Percentiles rank a stretch among this genome's conserved stretches.
phyloP scores from a whole-genome alignment of 495 filamentous ascomycete species.

The Haplographium delicatum region DNA sequence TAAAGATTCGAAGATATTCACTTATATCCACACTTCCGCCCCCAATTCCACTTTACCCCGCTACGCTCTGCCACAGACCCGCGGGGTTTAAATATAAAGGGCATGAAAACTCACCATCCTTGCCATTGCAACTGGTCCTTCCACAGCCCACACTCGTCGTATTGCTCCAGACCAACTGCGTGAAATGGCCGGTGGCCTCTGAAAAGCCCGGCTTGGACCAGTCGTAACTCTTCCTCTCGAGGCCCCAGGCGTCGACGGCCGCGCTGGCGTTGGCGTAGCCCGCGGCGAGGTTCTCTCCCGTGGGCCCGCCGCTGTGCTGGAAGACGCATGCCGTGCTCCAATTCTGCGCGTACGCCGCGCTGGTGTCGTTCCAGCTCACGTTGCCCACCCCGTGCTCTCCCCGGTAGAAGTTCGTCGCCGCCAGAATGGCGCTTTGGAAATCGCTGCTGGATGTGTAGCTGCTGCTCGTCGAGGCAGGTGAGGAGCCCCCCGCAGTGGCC shows the following conservation, averaged over 20 bases:
- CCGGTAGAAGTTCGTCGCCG: slow-evolving; percentile 65
- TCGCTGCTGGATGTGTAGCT: slow-evolving; percentile 39
- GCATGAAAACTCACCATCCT: slow-evolving; percentile 14
- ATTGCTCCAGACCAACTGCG: slow-evolving; percentile 74
- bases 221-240: slow-evolving; percentile 57
- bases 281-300: slow-evolving; percentile 74
- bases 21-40: neutral
- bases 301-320: slow-evolving; percentile 58
- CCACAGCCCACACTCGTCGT: slow-evolving; percentile 69
- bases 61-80: neutral
- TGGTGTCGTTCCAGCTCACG: slow-evolving; percentile 61
- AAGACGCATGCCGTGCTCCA: slow-evolving; percentile 54
- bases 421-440: slow-evolving; percentile 57
- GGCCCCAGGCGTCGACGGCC: slow-evolving; percentile 62
- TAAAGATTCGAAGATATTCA: too few relatives aligned
- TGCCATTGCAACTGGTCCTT: slow-evolving; percentile 48
- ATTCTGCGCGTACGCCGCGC: slow-evolving; percentile 48
- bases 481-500: slow-evolving; percentile 1
- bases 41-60: slow-evolving; percentile 13
- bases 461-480: slow-evolving; percentile 8
- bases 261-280: slow-evolving; percentile 56
- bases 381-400: slow-evolving; percentile 53
- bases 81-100: neutral
- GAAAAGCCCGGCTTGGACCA: slow-evolving; percentile 50
- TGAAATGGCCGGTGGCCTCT: slow-evolving; percentile 75